phyloP scores from a whole-genome alignment of 108 stramenopile species.

The Mayamaea pseudoterrestris region DNA sequence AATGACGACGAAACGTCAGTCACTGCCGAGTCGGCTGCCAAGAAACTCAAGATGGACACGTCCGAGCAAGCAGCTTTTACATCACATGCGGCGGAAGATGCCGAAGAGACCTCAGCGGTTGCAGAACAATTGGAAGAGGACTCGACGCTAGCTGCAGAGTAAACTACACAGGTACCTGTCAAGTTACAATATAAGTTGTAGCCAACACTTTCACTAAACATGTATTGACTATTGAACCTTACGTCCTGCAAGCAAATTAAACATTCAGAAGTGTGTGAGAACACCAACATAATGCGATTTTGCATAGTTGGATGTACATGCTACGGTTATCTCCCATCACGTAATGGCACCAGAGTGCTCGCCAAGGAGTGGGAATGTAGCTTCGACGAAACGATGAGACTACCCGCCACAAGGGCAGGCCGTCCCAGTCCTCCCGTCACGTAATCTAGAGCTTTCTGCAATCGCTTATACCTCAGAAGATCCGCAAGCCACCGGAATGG shows the following conservation, averaged over 20 bases:
- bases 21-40: neutral
- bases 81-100: neutral
- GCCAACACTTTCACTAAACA: no score
- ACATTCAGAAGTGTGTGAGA: no score
- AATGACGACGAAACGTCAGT: neutral
- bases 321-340: constrained; percentile 74
- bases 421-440: constrained; percentile 34
- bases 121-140: no score
- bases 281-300: no score
- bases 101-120: neutral
- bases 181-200: no score
- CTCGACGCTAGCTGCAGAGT: no score
- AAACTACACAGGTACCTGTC: no score
- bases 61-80: neutral
- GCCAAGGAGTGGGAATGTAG: constrained; percentile 75
- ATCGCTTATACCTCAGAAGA: constrained; percentile 58
- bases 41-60: neutral
- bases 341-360: constrained; percentile 66
- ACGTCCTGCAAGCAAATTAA: no score
- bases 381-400: no score
- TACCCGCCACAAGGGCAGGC: constrained; percentile 24
- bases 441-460: constrained; percentile 53
- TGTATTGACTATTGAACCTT: no score
- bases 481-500: constrained; percentile 10
- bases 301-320: constrained; percentile 44